These are phyloP conservation scores for Hyaloscypha variabilis DNA, from an alignment of 495 filamentous ascomycete species.

Conservation along the genomic window DNA sequence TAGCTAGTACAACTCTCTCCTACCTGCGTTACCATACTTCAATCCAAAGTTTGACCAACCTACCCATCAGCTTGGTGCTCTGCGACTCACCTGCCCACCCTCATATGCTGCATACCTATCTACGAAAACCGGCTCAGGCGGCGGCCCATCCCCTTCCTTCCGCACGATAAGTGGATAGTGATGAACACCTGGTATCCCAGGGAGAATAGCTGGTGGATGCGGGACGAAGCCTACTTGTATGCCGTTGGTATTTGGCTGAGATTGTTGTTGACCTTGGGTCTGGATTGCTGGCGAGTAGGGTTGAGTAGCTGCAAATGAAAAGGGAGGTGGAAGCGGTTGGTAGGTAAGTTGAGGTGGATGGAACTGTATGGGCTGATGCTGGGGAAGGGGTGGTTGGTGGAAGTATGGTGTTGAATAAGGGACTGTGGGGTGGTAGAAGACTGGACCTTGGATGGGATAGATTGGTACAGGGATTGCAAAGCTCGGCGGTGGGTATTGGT, in stretches of 20 bases:
- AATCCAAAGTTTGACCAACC: too few relatives aligned
- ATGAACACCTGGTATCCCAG: background rate
- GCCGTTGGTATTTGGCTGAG: background rate
- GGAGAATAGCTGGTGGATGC: background rate
- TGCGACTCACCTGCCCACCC: background rate
- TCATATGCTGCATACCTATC: background rate
- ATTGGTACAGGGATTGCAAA: background rate
- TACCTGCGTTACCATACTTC: too few relatives aligned
- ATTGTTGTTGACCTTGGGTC: background rate
- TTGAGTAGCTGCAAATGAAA: too few relatives aligned
- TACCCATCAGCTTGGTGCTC: too few relatives aligned
- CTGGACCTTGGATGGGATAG: background rate
- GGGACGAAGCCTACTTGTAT: background rate
- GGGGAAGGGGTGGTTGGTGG: background rate
- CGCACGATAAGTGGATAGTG: background rate
- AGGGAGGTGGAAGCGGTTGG: too few relatives aligned
- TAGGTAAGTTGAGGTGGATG: too few relatives aligned
- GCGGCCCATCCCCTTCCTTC: background rate
- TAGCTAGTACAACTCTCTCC: too few relatives aligned
- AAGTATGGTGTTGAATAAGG: background rate
- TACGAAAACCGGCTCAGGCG: background rate
- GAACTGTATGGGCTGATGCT: background rate
- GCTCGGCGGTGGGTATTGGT: background rate
- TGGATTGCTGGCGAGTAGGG: too few relatives aligned
- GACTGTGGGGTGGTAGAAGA: background rate